These are phyloP conservation scores for Aspergillus candidus DNA, from an alignment of 2,329 filamentous ascomycete species.

Conservation along the genomic window DNA sequence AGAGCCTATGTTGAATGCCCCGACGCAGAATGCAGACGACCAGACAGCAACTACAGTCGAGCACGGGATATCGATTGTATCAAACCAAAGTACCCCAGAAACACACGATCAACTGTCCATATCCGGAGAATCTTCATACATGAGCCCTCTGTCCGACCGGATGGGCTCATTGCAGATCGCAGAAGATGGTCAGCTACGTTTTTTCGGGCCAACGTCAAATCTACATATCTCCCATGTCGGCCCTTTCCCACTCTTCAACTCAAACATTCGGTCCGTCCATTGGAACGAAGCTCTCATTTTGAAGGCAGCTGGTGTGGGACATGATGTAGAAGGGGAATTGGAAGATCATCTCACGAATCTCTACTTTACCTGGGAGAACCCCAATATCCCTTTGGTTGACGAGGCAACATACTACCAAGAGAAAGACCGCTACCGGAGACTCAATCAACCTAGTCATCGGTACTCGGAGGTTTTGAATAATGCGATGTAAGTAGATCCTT, in stretches of 20 bases:
- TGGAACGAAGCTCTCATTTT: too few species aligned
- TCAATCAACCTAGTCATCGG: too few species aligned
- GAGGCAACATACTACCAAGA: constrained; percentile 11
- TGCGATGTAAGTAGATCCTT: too few species aligned
- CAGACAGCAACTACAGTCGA: too few species aligned
- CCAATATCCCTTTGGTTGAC: constrained; percentile 15
- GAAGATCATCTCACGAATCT: constrained; percentile 16
- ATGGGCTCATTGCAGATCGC: constrained; percentile 16
- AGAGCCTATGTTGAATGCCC: constrained; percentile 43
- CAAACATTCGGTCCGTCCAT: constrained; percentile 9
- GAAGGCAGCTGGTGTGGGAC: too few species aligned
- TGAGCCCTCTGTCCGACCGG: too few species aligned
- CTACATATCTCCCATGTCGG: constrained; percentile 16
- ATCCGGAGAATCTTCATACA: too few species aligned
- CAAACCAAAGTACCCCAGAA: too few species aligned
- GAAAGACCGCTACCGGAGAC: constrained; percentile 9
- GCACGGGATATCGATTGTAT: too few species aligned
- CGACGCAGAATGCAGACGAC: too few species aligned
- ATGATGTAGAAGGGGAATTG: constrained; percentile 10
- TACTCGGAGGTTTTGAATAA: too few species aligned
- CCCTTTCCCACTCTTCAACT: constrained; percentile 11
- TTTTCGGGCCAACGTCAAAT: constrained; percentile 17
- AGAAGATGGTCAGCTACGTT: constrained; percentile 16
- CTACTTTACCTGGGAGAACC: constrained; percentile 19
- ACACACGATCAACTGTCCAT: too few species aligned